Evolutionary conservation across 345 rosid species (phyloP), one percentile per base, ranked within the genome.

Genomic region (Murraya paniculata): DNA sequence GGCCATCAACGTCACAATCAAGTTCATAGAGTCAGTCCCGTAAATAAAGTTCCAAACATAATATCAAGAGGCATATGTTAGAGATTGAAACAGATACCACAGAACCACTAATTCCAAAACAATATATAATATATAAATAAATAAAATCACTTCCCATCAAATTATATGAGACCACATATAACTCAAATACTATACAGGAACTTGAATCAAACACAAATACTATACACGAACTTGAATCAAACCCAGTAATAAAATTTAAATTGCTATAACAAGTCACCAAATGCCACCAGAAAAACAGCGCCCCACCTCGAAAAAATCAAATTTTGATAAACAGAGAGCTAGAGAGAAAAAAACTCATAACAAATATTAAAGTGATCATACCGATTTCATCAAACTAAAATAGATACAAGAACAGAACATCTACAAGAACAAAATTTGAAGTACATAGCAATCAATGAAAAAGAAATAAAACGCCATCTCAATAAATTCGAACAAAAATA

Each of bases 1-100:
- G 18, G n/a, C 60, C 77, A 62, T 62, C 68, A 62, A 18, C 39
- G 30, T 74, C 39, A 19, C 58, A 73, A 28, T 74, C 9, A 48
- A 75, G 48, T 41, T 30, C 78, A 28, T 24, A 27, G 28, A 59
- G 38, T 39, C 45, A 62, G 4, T 7, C 7, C 28, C 21, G 18
- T 3, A 64, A 30, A 75, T 1, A 10, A 33, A 65, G 13, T 7
- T n/a, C 7, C 14, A 33, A 31, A 50, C 21, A 50, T 35, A 39
- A 33, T 25, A 62, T 45, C 69, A 45, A 22, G 1, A 14, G 31
- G 13, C 7, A 33, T 31, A 27, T 24, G 25, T n/a, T 18, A 48
- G 9, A 50, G 33, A 53, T 2, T 27, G 18, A 73, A 36, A 24
- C 8, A 38, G 25, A 14, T 8, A 61, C 18, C 39, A 74, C 5